Evolutionary conservation across 345 rosid species (phyloP), one percentile per base, ranked within the genome.

Genomic region (Murraya paniculata): DNA sequence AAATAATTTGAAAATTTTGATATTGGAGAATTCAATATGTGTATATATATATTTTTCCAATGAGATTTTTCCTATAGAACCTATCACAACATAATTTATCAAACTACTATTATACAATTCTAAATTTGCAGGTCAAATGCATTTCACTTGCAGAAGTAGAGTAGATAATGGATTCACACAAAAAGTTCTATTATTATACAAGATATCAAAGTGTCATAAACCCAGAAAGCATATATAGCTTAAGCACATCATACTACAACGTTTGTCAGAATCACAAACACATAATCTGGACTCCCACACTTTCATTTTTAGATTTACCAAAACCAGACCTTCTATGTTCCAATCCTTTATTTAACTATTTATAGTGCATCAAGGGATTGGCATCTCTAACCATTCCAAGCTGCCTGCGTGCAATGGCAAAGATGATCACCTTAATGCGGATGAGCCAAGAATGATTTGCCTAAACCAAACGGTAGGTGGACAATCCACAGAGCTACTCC

Each of bases 371-470:
- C 50, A 83, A 74, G 83, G 72, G 41, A 31, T 66, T 7, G 64
- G 39, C 78, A 74, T 62, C 85, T 65, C 67, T 58, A 62, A 67
- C 82, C 81, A 74, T 6, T 25, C 76, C 68, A 58, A 55, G 70
- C 70, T 7, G 39, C 39, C 56, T 53, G 68, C 58, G 31, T 61
- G 55, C 71, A 77, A 77, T 71, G 83, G 74, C 53, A 75, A 69
- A 65, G 84, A 77, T 39, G 82, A 79, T 56, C 64, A 25, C 87
- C 80, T 70, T 61, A 77, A 84, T 72, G 81, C 77, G 11, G 22
- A 33, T 78, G 88, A 89, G 92, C 92, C 92, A 96, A 96, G 98
- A 92, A 96, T 92, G 99, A 94, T 60, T 94, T 94, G 99, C 99
- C 99, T 87, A 79, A 90, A 86, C 88, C 94, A 84, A 88, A 85